A percentile compares a stretch with the other conserved stretches of the same genome.
phyloP scores from a whole-genome alignment of 345 rosid genomes.

The Gossypium australe region DNA sequence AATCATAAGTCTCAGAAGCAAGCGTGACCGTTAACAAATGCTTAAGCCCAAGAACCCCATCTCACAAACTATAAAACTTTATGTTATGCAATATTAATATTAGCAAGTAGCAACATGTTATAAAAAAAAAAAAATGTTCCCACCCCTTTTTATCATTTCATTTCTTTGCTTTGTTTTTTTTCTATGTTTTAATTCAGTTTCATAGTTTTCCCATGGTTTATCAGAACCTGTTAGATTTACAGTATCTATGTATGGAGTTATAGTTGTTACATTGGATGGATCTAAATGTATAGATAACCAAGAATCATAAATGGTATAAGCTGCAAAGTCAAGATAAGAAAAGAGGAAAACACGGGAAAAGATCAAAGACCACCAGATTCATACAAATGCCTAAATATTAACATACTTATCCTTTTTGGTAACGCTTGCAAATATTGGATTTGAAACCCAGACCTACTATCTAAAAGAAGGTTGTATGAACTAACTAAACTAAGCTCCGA shows the following conservation, averaged over 20 bases:
- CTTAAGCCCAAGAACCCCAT: neutral
- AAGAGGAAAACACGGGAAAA: neutral
- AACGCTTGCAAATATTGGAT: neutral
- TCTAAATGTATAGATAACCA: neutral
- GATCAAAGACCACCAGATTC: neutral
- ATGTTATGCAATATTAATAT: neutral
- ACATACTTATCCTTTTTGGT: constrained; percentile 28
- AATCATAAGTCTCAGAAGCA: neutral
- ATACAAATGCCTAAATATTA: neutral
- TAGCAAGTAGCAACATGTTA: neutral
- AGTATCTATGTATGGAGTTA: neutral
- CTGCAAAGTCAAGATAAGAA: neutral
- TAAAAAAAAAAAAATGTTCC: neutral
- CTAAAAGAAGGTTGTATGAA: neutral
- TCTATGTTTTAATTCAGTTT: too few species aligned
- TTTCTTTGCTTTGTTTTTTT: neutral
- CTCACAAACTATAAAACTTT: neutral
- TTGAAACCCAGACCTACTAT: neutral
- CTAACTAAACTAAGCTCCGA: neutral
- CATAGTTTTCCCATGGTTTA: neutral
- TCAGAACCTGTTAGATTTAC: neutral
- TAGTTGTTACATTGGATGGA: neutral
- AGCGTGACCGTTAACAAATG: neutral
- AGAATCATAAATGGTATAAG: neutral
- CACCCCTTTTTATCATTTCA: neutral